Evolutionary conservation across 2,329 filamentous ascomycete genomes (phyloP), one percentile per base, ranked within the genome.

Genomic region (Trichophyton mentagrophytes): DNA sequence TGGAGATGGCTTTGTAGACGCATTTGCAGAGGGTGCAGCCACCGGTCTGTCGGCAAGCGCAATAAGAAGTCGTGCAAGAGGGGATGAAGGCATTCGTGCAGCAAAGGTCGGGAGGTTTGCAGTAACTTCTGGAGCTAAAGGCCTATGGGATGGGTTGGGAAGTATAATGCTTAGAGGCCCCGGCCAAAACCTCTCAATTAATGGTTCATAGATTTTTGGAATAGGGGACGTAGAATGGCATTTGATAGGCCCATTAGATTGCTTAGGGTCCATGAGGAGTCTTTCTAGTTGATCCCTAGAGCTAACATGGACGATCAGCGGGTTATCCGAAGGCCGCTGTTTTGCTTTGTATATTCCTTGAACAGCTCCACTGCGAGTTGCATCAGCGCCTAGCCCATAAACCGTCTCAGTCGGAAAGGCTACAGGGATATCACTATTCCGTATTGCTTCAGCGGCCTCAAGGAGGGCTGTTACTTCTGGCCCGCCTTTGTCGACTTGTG

Each of bases 361-460:
- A 5, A 97, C 92, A 1, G 92, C 88, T 25, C 77, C 79, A 68
- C 86, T 90, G 67, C 90, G 83, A 27, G 91, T 97, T 9, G 93
- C 93, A 76, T 97, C 93, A 13, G 93, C 93, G n/a, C 90, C 93
- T 6, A 99, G 81, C 0, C 93, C 93, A 71, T 99, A 99, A 0
- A 99, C 93, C 0, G 93, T 99, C 76, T 99, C 93, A 0, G 93
- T 99, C 0, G 93, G 93, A 71, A 99, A 99, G 1, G 89, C 93
- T 56, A 99, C 90, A 3, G 93, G 93, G 2, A 81, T 81, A 69
- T 89, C 81, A 58, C 81, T 85, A 17, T 79, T 78, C 58, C 78
- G 81, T 40, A 96, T 77, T 65, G 85, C 80, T 11, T 79, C 70
- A 1, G 88, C 89, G 0, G 89, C 89, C 60, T 84, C 76, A 61